These are phyloP conservation scores for Pneumocystis oryctolagi DNA, from an alignment of 1,139 yeast species.

Conservation along the genomic window DNA sequence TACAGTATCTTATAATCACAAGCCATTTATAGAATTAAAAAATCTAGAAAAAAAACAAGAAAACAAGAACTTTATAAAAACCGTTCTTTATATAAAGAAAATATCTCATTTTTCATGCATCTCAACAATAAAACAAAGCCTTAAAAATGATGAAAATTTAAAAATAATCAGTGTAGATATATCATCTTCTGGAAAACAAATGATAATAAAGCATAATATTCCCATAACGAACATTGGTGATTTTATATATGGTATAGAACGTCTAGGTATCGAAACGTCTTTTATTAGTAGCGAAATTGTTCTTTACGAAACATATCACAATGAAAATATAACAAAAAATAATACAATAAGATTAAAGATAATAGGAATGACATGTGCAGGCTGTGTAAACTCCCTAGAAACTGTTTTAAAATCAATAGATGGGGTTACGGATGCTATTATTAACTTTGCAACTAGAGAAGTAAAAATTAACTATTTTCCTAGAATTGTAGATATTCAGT, in stretches of 20 bases:
- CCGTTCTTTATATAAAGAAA: background rate
- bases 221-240: background rate
- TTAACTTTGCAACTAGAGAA: conserved; percentile 61
- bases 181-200: background rate
- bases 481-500: conserved; percentile 23
- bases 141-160: background rate
- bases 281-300: background rate
- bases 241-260: background rate
- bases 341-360: conserved; percentile 22
- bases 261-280: background rate
- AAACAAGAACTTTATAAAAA: background rate
- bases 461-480: conserved; percentile 40
- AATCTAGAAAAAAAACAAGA: background rate
- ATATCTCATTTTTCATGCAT: background rate
- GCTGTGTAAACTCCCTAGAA: conserved; percentile 57
- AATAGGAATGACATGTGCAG: conserved; percentile 77
- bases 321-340: background rate
- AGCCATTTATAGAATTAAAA: background rate
- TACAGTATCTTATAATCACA: background rate
- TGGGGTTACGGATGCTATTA: conserved; percentile 40
- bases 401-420: conserved; percentile 33
- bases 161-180: background rate
- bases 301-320: background rate
- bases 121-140: background rate
- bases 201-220: background rate